Percentiles rank a stretch among this genome's conserved stretches.
Evolutionary conservation across 352 stramenopile species (phyloP).

Genomic region (Pythium coloratum): DNA sequence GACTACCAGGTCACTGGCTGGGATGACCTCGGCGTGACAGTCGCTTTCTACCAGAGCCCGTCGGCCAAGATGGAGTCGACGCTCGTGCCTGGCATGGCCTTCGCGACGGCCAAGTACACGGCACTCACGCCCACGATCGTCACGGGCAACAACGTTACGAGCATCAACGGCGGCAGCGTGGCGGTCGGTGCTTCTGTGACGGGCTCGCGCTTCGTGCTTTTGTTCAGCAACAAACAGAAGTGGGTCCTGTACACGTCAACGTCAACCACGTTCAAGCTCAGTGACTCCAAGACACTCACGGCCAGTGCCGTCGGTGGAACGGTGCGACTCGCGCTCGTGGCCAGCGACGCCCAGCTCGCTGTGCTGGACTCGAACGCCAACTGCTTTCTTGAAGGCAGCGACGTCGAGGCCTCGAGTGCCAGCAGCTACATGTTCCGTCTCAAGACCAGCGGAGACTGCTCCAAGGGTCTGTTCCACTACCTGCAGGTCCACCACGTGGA

Average conservation of each 20-base stretch:
- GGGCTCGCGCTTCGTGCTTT: constrained; percentile 43
- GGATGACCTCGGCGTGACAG: constrained; percentile 52
- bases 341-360: constrained; percentile 15
- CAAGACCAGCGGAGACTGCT: constrained; percentile 55
- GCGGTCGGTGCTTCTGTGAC: not conserved
- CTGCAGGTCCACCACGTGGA: constrained; percentile 57
- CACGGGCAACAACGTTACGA: constrained; percentile 42
- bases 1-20: constrained; percentile 46
- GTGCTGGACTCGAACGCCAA: constrained; percentile 40
- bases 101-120: constrained; percentile 51
- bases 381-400: constrained; percentile 48
- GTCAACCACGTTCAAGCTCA: constrained; percentile 36
- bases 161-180: constrained; percentile 40
- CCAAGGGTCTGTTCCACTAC: constrained; percentile 60
- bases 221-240: constrained; percentile 45
- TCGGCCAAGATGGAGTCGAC: constrained; percentile 44
- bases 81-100: constrained; percentile 69
- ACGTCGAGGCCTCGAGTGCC: constrained; percentile 46
- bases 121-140: constrained; percentile 45
- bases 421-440: constrained; percentile 56
- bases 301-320: constrained; percentile 32
- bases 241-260: constrained; percentile 62
- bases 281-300: constrained; percentile 36
- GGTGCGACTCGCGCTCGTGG: constrained; percentile 14
- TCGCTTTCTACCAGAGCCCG: constrained; percentile 39